phyloP scores from a whole-genome alignment of 2,329 filamentous ascomycete species.

The Sporothrix phasma region DNA sequence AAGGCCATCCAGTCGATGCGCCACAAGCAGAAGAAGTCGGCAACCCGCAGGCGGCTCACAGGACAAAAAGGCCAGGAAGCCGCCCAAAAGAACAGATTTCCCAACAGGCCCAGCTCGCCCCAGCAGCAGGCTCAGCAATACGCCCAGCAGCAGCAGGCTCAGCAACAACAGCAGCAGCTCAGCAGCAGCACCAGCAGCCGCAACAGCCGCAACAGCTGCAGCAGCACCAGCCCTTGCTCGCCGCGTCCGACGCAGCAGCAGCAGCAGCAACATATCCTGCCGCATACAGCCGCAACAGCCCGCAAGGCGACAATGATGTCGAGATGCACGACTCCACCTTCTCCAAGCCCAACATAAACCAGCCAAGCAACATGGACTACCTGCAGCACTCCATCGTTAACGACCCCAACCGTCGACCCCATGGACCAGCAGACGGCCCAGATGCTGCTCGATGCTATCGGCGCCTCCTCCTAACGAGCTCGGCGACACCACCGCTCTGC shows the following conservation, averaged over 20 bases:
- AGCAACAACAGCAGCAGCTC: background rate
- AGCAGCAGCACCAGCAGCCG: background rate
- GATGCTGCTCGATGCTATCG: background rate
- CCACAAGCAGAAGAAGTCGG: constrained; percentile 12
- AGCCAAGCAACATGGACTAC: background rate
- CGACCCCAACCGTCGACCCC: background rate
- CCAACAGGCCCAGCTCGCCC: background rate
- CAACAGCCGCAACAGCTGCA: background rate
- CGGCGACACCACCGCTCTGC: background rate
- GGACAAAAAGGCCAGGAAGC: background rate
- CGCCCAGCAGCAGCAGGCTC: background rate
- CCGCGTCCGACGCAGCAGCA: background rate
- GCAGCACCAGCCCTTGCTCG: background rate
- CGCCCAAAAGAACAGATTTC: background rate
- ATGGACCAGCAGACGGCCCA: background rate
- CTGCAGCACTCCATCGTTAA: background rate
- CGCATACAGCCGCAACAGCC: too few species aligned
- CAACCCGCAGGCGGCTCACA: background rate
- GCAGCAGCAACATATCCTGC: background rate
- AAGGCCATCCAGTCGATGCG: constrained; percentile 10
- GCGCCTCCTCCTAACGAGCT: background rate
- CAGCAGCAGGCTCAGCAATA: background rate
- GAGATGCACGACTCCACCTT: constrained; percentile 1
- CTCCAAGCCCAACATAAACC: background rate
- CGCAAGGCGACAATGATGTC: background rate